phyloP scores from a whole-genome alignment of 2,329 filamentous ascomycete species.

The Diplocarpon rosae region DNA sequence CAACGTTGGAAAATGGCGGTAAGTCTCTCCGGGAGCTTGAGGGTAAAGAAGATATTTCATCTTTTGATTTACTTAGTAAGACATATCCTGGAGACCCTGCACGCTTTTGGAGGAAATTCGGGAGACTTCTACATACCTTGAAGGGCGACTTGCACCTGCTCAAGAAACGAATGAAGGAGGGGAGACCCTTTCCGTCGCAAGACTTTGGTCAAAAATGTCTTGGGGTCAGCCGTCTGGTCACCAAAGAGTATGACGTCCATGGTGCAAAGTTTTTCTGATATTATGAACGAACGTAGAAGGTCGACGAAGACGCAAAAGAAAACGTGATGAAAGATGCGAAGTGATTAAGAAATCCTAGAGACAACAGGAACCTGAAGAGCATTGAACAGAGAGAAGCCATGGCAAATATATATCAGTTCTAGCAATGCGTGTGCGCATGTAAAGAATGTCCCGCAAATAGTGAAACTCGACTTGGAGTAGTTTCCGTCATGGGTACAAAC shows the following conservation, averaged over 20 bases:
- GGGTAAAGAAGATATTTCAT: constrained; percentile 46
- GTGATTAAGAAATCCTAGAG: too few species aligned
- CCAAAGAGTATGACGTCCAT: constrained; percentile 19
- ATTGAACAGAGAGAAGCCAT: too few species aligned
- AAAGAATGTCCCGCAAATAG: background rate
- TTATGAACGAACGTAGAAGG: background rate
- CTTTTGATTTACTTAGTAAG: constrained; percentile 12
- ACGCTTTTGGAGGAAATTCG: too few species aligned
- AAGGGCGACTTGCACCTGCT: constrained; percentile 44
- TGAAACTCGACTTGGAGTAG: background rate
- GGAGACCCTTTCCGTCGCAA: constrained; percentile 14
- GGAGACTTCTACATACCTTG: constrained; percentile 22
- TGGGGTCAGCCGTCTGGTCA: constrained; percentile 16
- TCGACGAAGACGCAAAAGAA: background rate
- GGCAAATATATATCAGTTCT: too few species aligned
- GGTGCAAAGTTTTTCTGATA: background rate
- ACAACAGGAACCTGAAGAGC: too few species aligned
- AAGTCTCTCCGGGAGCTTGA: constrained; percentile 44
- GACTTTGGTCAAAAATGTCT: constrained; percentile 13
- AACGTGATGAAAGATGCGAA: too few species aligned
- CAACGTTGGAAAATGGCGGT: constrained; percentile 50
- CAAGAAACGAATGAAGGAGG: constrained; percentile 37
- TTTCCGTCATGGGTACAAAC: constrained; percentile 1
- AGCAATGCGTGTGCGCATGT: too few species aligned
- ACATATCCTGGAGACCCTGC: too few species aligned